Conservation (phyloP, 78 protist genomes). For the Dictyostelium citrinum region DNA sequence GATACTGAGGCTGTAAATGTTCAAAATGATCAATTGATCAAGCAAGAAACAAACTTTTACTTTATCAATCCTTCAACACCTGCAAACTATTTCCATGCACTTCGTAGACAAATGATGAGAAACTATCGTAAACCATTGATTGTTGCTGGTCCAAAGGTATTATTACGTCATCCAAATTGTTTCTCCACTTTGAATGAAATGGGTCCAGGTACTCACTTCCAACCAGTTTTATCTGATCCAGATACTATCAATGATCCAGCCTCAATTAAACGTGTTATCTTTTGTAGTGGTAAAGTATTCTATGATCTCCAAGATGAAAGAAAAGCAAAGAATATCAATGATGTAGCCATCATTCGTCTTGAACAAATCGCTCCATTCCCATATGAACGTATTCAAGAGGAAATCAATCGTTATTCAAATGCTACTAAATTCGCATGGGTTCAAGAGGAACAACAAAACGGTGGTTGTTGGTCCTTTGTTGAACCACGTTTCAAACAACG, state of each 20-base stretch:
- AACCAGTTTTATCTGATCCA: conserved; percentile 77
- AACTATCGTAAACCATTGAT: conserved; percentile 95
- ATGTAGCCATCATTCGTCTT: conserved; percentile 79
- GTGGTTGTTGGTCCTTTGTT: conserved; percentile 92
- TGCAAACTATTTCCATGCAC: conserved; percentile 96
- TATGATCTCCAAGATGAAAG: conserved; percentile 82
- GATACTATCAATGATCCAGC: conserved; percentile 28
- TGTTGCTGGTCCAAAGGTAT: conserved; percentile 91
- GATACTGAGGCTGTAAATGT: conserved; percentile 76
- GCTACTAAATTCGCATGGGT: conserved; percentile 83
- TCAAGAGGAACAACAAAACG: conserved; percentile 97
- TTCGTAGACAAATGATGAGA: conserved; percentile 92
- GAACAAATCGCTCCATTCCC: conserved; percentile 94
- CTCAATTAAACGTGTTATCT: conserved; percentile 67
- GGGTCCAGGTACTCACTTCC: conserved; percentile 84
- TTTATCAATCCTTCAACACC: conserved; percentile 95
- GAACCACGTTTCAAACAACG: conserved; percentile 85
- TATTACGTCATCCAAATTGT: conserved; percentile 85
- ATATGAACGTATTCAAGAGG: conserved; percentile 47
- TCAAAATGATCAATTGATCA: neutral
- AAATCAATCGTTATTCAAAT: conserved; percentile 32
- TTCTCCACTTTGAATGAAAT: conserved; percentile 82
- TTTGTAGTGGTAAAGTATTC: conserved; percentile 92
- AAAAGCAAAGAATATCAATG: neutral
- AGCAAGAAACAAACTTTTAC: conserved; percentile 55